Percentiles rank a stretch among this genome's conserved stretches.
Evolutionary conservation across 1,284 basidiomycete genomes (phyloP).

Genomic region (Amylostereum areolatum): DNA sequence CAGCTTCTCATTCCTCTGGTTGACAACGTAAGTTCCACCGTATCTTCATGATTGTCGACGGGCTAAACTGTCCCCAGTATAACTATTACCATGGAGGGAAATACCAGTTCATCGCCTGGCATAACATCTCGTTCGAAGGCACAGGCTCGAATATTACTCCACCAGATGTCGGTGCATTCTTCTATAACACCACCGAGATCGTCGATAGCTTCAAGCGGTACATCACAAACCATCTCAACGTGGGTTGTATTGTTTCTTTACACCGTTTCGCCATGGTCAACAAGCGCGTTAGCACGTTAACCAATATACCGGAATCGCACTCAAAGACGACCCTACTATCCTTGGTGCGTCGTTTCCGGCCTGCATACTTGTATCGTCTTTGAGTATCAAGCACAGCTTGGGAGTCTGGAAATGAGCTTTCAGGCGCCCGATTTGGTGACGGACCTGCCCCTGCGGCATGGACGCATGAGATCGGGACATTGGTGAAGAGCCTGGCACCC

Average conservation of each 20-base stretch:
- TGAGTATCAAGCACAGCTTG: slow-evolving; percentile 14
- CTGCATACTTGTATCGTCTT: neutral
- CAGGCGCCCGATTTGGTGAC: slow-evolving; percentile 15
- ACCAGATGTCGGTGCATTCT: slow-evolving; percentile 19
- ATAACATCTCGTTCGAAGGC: slow-evolving; percentile 14
- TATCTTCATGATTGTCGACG: neutral
- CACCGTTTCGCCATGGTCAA: too few species aligned
- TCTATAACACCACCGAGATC: slow-evolving; percentile 18
- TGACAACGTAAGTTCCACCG: slow-evolving; percentile 19
- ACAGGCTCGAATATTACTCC: slow-evolving; percentile 18
- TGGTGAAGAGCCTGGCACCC: slow-evolving; percentile 26
- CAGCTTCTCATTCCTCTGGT: slow-evolving; percentile 25
- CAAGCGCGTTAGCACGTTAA: slow-evolving; percentile 12
- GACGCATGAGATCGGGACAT: slow-evolving; percentile 23
- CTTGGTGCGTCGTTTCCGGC: slow-evolving; percentile 5
- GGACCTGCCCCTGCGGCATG: slow-evolving; percentile 23
- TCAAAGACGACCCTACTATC: slow-evolving; percentile 24
- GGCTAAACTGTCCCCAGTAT: slow-evolving; percentile 6
- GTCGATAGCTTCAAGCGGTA: slow-evolving; percentile 21
- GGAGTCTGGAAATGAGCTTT: slow-evolving; percentile 31
- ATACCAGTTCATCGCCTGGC: slow-evolving; percentile 20
- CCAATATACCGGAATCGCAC: slow-evolving; percentile 19
- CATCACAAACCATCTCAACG: slow-evolving; percentile 17
- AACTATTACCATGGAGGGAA: slow-evolving; percentile 22
- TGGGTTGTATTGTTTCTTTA: neutral